phyloP scores from a whole-genome alignment of 2,329 filamentous ascomycete species.

The Diaporthe destruens region DNA sequence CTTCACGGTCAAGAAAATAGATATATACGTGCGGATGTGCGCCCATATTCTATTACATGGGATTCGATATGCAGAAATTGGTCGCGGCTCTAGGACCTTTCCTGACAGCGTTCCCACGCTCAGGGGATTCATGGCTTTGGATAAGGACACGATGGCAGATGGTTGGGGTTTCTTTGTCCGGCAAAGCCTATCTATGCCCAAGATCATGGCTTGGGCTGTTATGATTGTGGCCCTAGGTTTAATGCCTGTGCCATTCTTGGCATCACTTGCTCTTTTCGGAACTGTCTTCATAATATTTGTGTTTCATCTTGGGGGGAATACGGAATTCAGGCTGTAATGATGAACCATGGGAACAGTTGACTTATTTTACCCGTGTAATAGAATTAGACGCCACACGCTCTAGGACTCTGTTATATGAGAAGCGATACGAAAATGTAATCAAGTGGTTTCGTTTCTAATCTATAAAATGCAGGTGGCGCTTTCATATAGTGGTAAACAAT shows the following conservation, averaged over 20 bases:
- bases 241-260: neutral
- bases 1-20: neutral
- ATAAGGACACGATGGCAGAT: neutral
- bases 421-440: too few species aligned
- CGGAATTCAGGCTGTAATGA: neutral
- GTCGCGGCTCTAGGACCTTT: neutral
- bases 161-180: neutral
- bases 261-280: neutral
- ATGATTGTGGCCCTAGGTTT: neutral
- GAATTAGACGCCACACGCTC: too few species aligned
- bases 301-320: neutral
- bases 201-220: neutral
- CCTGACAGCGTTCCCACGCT: neutral
- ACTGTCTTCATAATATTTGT: neutral
- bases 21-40: neutral
- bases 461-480: too few species aligned
- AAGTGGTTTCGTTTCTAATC: too few species aligned
- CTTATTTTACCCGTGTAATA: too few species aligned
- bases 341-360: too few species aligned
- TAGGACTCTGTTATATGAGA: too few species aligned
- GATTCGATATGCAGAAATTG: neutral
- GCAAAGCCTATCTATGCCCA: neutral
- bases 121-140: neutral
- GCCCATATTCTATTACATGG: neutral
- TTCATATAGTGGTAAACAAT: too few species aligned